A percentile compares a stretch with the other conserved stretches of the same genome.
Conservation (phyloP, 208 protist species). For the Trypanosoma scelopori region DNA sequence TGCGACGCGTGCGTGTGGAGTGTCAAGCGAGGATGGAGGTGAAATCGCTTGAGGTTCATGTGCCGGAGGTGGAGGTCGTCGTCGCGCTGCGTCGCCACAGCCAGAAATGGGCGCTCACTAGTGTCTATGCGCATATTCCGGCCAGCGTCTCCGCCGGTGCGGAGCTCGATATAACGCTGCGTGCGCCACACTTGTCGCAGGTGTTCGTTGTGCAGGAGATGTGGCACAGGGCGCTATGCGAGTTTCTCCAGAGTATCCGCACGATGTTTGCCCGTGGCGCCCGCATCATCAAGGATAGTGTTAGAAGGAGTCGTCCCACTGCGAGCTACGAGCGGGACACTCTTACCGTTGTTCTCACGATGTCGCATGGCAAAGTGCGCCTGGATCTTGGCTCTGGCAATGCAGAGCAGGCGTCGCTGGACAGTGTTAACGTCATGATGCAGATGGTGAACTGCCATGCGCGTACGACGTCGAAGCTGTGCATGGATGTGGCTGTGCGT, state of each 20-base stretch:
- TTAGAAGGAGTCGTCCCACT: conserved; percentile 16
- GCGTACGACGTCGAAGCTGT: conserved; percentile 25
- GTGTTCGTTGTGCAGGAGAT: conserved; percentile 62
- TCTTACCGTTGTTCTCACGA: conserved; percentile 37
- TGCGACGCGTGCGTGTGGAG: conserved; percentile 61
- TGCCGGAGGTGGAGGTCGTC: conserved; percentile 55
- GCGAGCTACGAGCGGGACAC: conserved; percentile 8
- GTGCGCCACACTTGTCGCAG: conserved; percentile 71
- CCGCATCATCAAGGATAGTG: conserved; percentile 23
- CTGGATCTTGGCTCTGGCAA: conserved; percentile 80
- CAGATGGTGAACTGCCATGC: conserved; percentile 26
- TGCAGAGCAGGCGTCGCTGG: conserved; percentile 60
- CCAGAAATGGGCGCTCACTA: conserved; percentile 22
- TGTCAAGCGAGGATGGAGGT: conserved; percentile 87
- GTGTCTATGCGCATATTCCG: conserved; percentile 49
- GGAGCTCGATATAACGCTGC: conserved; percentile 63
- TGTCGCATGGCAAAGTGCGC: conserved; percentile 43
- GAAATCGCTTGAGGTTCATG: conserved; percentile 76
- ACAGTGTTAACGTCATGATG: conserved; percentile 32
- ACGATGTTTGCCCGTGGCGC: conserved; percentile 37
- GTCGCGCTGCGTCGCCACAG: conserved; percentile 41
- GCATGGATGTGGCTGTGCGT: conserved; percentile 27
- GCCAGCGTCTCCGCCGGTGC: conserved; percentile 43
- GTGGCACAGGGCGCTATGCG: conserved; percentile 44
- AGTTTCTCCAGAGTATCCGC: conserved; percentile 38